Evolutionary conservation across 2,329 filamentous ascomycete species (phyloP).

Genomic region (Ophiocordyceps camponoti-rufipedis): DNA sequence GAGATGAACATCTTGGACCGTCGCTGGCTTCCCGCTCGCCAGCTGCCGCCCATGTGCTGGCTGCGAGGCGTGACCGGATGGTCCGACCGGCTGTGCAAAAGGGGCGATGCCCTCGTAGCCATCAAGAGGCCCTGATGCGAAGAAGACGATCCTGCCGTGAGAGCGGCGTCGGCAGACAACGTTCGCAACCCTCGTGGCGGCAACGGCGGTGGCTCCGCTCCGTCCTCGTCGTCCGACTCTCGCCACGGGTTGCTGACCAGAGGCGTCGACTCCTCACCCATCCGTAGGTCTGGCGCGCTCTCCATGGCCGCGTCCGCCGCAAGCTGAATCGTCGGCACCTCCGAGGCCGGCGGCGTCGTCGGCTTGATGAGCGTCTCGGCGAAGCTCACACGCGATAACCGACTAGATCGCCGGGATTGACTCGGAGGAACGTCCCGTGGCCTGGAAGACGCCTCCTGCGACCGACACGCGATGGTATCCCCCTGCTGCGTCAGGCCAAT

Average conservation of each 20-base stretch:
- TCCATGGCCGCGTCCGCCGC: conserved; percentile 13
- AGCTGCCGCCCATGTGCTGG: conserved; percentile 6
- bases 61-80: conserved; percentile 11
- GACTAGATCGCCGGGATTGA: conserved; percentile 29
- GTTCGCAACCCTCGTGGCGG: conserved; percentile 18
- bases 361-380: conserved; percentile 17
- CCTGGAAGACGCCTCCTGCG: not conserved
- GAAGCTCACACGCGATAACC: conserved; percentile 26
- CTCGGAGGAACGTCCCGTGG: not conserved
- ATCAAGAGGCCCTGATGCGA: conserved; percentile 13
- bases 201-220: conserved; percentile 5
- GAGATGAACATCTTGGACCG: conserved; percentile 32
- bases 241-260: conserved; percentile 26
- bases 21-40: conserved; percentile 13
- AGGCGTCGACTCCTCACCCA: conserved; percentile 17
- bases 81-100: conserved; percentile 6
- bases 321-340: conserved; percentile 10
- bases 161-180: conserved; percentile 17
- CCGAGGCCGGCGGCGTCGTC: conserved; percentile 16
- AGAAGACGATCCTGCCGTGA: conserved; percentile 7
- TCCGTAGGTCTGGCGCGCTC: conserved; percentile 11
- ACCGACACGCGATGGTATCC: not conserved
- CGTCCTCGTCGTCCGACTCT: conserved; percentile 12
- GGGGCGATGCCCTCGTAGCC: conserved; percentile 12
- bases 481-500: conserved; percentile 31